A percentile compares a stretch with the other conserved stretches of the same genome.
Conservation (phyloP, 805 yeast species). For the Kodamaea jinghongensis region DNA sequence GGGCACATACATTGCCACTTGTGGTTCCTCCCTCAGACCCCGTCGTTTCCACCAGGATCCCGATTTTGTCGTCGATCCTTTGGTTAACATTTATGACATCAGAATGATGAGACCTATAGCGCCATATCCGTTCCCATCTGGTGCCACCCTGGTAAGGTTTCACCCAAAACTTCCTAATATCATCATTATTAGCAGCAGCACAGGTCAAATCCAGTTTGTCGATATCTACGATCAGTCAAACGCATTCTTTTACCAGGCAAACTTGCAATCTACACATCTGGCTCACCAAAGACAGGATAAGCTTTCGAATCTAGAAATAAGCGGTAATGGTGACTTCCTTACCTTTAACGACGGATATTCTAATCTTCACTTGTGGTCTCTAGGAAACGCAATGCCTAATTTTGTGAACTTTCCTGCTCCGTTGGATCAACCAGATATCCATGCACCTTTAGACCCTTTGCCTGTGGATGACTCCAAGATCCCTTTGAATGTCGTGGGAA, state of each 20-base stretch:
- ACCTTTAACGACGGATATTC: conserved; percentile 66
- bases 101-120: conserved; percentile 67
- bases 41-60: conserved; percentile 36
- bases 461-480: conserved; percentile 19
- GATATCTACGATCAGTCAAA: conserved; percentile 79
- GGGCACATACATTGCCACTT: conserved; percentile 69
- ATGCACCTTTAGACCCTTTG: conserved; percentile 14
- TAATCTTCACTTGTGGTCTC: conserved; percentile 67
- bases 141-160: conserved; percentile 78
- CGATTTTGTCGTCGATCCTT: conserved; percentile 58
- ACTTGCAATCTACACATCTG: conserved; percentile 28
- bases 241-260: conserved; percentile 65
- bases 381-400: conserved; percentile 26
- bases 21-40: conserved; percentile 72
- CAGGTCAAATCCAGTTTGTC: conserved; percentile 82
- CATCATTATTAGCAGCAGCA: conserved; percentile 65
- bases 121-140: conserved; percentile 86
- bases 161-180: conserved; percentile 86
- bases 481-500: conserved; percentile 72
- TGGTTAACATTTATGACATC: conserved; percentile 79
- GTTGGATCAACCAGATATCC: conserved; percentile 56
- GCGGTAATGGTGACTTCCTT: conserved; percentile 74
- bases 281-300: conserved; percentile 16
- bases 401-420: conserved; percentile 37
- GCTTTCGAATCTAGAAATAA: conserved; percentile 51